Base-by-base conservation (phyloP, 1,284 basidiomycete genomes). In the Ustilago bromivora region DNA sequence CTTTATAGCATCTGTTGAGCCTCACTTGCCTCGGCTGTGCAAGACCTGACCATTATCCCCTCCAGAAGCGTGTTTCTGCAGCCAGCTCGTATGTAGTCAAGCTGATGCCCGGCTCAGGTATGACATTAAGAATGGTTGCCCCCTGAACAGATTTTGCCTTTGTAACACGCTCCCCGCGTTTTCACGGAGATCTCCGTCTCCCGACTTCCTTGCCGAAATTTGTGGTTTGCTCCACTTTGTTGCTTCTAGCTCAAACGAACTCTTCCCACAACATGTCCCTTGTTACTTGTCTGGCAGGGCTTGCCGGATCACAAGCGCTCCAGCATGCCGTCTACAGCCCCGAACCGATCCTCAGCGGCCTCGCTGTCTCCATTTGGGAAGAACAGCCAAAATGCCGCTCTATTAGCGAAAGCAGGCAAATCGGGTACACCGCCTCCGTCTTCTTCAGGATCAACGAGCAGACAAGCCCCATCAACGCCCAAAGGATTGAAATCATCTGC, bases 341-440 rank as follows among this genome's bases (percentile, higher is more conserved):
- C 66, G 0, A 66, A 56, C 15, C 55, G 57, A 11, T 56, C 66
- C 6, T 71, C 74, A 3, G 69, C 69, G 11, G 69, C 69, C 2
- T 69, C 66, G 7, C 43, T 77, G 32, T 78, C 76, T 19, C 80
- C 80, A 5, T 82, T 82, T 41, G 67, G 67, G 10, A 77, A 77
- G 57, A 77, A 73, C 57, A 77, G 75, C 59, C 75, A 77, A 53
- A 77, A 77, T 56, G 75, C 75, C 2, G 75, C 75, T 8, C 61
- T 71, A 8, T 61, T 77, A 11, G 67, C 66, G 36, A 77, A 77
- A 58, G 66, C 66, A 10, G 61, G 52, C 60, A 69, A 74, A 49
- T 55, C 71, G 5, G 66, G 54, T 17, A 63, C 64, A 35, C 61
- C 72, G n/a, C 57, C 66, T 1, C 28, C 63, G 7, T 68, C 66